phyloP scores from a whole-genome alignment of 257 asterid species.

The Solanum ossicruentum region DNA sequence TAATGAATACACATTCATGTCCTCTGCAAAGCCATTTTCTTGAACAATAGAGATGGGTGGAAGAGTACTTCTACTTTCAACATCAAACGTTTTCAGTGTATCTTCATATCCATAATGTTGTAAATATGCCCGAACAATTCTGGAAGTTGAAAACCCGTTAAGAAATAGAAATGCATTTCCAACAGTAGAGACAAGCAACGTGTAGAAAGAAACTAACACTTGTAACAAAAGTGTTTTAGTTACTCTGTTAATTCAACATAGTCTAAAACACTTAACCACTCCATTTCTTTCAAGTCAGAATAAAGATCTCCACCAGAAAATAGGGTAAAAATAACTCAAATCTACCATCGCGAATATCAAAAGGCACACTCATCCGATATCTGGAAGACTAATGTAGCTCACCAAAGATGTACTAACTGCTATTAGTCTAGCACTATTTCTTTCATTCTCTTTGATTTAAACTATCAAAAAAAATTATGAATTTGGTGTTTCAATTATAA shows the following conservation, averaged over 20 bases:
- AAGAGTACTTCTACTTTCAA: slow-evolving; percentile 50
- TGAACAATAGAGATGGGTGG: slow-evolving; percentile 54
- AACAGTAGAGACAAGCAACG: neutral
- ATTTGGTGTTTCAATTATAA: neutral
- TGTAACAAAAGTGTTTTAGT: neutral
- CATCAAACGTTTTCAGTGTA: slow-evolving; percentile 56
- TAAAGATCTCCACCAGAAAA: neutral
- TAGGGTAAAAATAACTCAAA: neutral
- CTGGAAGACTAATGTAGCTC: neutral
- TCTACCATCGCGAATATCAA: neutral
- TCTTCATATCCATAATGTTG: slow-evolving; percentile 92
- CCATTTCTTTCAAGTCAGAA: neutral
- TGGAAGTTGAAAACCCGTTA: slow-evolving; percentile 19
- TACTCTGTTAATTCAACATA: neutral
- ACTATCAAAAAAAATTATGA: neutral
- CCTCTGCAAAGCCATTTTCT: slow-evolving; percentile 47
- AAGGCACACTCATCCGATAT: neutral
- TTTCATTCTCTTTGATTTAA: neutral
- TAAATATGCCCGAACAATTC: slow-evolving; percentile 77
- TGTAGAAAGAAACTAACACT: neutral
- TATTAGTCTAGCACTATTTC: neutral
- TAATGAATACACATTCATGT: slow-evolving; percentile 37
- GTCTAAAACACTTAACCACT: neutral
- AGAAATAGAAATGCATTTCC: neutral
- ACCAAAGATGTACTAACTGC: neutral